phyloP scores from a whole-genome alignment of 1,284 basidiomycete genomes.

The Naganishia albida region DNA sequence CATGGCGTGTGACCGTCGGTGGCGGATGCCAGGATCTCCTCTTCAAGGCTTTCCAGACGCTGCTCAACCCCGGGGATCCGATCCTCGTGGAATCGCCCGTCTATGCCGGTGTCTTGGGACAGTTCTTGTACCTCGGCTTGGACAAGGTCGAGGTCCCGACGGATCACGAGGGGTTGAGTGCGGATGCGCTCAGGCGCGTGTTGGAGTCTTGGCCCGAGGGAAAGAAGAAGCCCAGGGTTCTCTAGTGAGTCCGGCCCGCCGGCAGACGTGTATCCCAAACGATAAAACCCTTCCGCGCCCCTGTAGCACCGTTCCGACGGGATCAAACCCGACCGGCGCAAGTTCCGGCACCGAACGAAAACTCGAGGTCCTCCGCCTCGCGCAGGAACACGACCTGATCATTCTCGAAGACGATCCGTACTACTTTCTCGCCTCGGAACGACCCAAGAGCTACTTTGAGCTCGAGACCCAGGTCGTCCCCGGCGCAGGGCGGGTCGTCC shows the following conservation, averaged over 20 bases:
- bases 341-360: constrained; percentile 74
- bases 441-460: constrained; percentile 71
- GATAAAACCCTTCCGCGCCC: constrained; percentile 25
- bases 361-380: constrained; percentile 72
- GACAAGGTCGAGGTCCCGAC: constrained; percentile 75
- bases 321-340: constrained; percentile 80
- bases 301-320: constrained; percentile 62
- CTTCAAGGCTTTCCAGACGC: constrained; percentile 60
- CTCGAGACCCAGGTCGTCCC: constrained; percentile 62
- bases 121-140: constrained; percentile 44
- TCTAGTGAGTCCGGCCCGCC: constrained; percentile 60
- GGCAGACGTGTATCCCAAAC: not conserved
- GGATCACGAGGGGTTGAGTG: constrained; percentile 73
- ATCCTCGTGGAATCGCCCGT: constrained; percentile 83
- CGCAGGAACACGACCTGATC: constrained; percentile 73
- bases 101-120: constrained; percentile 63
- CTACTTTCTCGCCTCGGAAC: constrained; percentile 61
- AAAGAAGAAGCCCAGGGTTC: constrained; percentile 72
- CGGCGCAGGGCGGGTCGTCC: constrained; percentile 70
- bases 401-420: constrained; percentile 89
- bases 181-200: constrained; percentile 64
- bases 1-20: constrained; percentile 76
- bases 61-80: constrained; percentile 78
- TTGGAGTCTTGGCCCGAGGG: constrained; percentile 74
- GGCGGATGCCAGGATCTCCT: constrained; percentile 85